Base-by-base conservation (phyloP, 345 rosid species). In the Trapa incisa region DNA sequence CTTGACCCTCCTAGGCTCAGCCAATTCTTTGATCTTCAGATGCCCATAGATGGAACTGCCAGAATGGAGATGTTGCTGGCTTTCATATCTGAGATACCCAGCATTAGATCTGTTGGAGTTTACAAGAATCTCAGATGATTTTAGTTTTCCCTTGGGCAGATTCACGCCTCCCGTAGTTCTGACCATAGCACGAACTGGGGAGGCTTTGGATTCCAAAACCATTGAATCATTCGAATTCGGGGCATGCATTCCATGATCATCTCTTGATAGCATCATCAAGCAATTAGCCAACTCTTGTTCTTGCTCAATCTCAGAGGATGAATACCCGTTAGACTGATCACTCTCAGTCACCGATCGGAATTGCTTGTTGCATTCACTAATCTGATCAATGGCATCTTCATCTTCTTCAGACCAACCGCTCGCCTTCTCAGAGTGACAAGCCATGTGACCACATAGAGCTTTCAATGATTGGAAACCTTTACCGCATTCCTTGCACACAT, bases 191-290 rank as follows among this genome's bases (percentile, higher is more conserved):
- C 39, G 65, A 70, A 42, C 69, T 67, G 66, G 79, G 76, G 68
- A 73, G 73, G 68, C 79, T 83, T 57, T 76, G 41, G 83, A 76
- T 16, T 81, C 84, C 15, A 74, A 75, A 67, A 70, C 74, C 43
- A 64, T 7, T 16, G 67, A 45, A 39, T 11, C 65, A n/a, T 22
- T 45, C 37, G 71, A 71, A 74, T 82, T 71, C 38, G 70, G 65
- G 36, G 71, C 68, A 67, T 58, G 75, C 67, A 78, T 52, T 9
- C 67, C 45, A 48, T 72, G 67, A 54, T 69, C 78, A 73, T 81
- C 89, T 68, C 86, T 87, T 3, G 92, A 87, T 61, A 87, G 80
- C 88, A 87, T 70, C 80, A 87, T 85, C 72, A 87, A 72, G 68
- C 87, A 80, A 74, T 80, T 65, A 52, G 89, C 92, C 70, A 77